Conservation (phyloP, 768 basidiomycete species). For the Lactifluus pinguis region DNA sequence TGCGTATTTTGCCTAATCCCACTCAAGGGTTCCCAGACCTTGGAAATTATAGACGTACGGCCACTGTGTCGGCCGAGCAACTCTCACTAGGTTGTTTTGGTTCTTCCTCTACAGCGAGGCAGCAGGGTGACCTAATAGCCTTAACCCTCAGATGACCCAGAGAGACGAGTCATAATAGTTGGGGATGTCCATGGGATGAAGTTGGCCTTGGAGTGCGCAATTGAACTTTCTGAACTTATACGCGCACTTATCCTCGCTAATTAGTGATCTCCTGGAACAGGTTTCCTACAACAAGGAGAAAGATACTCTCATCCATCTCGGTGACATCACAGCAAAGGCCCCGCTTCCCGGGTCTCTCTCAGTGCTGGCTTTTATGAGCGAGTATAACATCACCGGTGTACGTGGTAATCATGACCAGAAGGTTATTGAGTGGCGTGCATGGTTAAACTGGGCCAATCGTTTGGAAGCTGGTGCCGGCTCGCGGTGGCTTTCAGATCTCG, state of each 20-base stretch:
- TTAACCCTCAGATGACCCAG: conserved; percentile 35
- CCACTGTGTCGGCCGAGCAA: conserved; percentile 36
- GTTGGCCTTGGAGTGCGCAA: conserved; percentile 51
- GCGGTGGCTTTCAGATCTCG: conserved; percentile 47
- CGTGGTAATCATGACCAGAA: conserved; percentile 93
- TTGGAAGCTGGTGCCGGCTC: conserved; percentile 33
- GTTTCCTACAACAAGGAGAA: conserved; percentile 47
- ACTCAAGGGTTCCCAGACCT: conserved; percentile 45
- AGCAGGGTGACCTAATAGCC: background rate
- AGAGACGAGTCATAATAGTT: conserved; percentile 58
- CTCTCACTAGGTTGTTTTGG: conserved; percentile 46
- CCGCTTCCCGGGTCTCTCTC: conserved; percentile 48
- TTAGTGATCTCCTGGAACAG: conserved; percentile 53
- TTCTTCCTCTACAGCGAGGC: background rate
- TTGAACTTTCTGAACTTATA: background rate
- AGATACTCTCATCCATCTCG: conserved; percentile 74
- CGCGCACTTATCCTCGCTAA: conserved; percentile 2
- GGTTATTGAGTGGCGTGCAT: conserved; percentile 81
- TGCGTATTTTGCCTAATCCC: background rate
- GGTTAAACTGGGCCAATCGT: conserved; percentile 69
- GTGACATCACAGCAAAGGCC: conserved; percentile 76
- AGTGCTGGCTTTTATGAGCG: conserved; percentile 55
- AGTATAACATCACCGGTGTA: conserved; percentile 62
- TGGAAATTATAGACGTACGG: conserved; percentile 35
- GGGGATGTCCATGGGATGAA: conserved; percentile 89